These are phyloP conservation scores for Colletotrichum chlorophyti DNA, from an alignment of 2,329 filamentous ascomycete species.

Conservation along the genomic window DNA sequence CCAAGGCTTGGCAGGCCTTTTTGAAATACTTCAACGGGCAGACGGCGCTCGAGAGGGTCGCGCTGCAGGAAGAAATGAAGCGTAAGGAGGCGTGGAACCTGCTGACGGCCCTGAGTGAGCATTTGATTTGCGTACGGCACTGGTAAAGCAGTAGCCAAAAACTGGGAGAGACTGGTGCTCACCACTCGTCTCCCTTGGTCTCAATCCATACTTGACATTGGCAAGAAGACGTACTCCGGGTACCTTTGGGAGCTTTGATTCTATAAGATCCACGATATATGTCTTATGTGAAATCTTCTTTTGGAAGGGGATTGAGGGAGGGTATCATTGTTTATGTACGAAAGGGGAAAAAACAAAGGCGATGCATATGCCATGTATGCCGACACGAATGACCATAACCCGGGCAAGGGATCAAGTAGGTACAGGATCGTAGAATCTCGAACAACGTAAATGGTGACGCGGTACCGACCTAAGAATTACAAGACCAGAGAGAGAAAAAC, in stretches of 20 bases:
- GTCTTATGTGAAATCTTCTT: too few species aligned
- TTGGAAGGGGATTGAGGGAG: too few species aligned
- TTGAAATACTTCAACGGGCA: constrained; percentile 88
- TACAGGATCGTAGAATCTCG: not conserved
- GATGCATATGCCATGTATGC: not conserved
- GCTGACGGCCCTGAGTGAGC: constrained; percentile 70
- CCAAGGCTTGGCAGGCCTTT: constrained; percentile 74
- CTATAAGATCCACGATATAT: too few species aligned
- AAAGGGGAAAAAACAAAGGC: not conserved
- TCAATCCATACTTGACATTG: too few species aligned
- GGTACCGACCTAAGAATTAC: constrained; percentile 8
- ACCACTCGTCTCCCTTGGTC: too few species aligned
- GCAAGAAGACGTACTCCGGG: too few species aligned
- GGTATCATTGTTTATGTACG: constrained; percentile 28
- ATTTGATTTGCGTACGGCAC: constrained; percentile 71
- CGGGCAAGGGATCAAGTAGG: not conserved
- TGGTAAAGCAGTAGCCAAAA: constrained; percentile 56
- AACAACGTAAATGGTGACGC: not conserved
- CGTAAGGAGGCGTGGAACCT: constrained; percentile 79
- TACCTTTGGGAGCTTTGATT: too few species aligned
- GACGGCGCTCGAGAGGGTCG: constrained; percentile 84
- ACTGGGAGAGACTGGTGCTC: too few species aligned
- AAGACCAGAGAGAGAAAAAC: not conserved
- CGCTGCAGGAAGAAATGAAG: constrained; percentile 85
- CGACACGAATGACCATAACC: not conserved